Percentiles rank a stretch among this genome's conserved stretches.
Conservation (phyloP, 208 protist species). For the Wallacemonas rigidus region DNA sequence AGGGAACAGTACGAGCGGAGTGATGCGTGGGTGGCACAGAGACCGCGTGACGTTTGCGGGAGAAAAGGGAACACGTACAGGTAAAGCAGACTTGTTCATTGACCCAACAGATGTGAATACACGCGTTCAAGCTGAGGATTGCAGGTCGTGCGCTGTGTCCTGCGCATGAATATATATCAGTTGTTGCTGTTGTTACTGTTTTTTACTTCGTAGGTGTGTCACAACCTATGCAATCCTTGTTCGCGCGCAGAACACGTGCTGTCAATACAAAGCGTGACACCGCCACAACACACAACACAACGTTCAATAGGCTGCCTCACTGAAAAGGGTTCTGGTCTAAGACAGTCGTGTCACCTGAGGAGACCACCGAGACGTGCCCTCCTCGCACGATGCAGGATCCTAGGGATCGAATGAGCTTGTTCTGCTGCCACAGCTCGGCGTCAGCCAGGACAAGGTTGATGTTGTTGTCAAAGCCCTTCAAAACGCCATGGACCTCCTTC, state of each 20-base stretch:
- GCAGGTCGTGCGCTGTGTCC: too few species aligned
- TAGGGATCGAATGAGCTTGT: constrained; percentile 45
- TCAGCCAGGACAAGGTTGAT: constrained; percentile 79
- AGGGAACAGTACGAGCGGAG: too few species aligned
- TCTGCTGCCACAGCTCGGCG: constrained; percentile 58
- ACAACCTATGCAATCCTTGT: not conserved
- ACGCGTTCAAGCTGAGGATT: too few species aligned
- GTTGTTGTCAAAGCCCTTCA: constrained; percentile 91
- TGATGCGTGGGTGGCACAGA: too few species aligned
- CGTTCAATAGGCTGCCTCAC: constrained; percentile 1
- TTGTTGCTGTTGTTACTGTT: not conserved
- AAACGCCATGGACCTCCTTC: constrained; percentile 60
- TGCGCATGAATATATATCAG: not conserved
- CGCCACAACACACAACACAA: too few species aligned
- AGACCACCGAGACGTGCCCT: constrained; percentile 51
- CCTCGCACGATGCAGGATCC: constrained; percentile 78
- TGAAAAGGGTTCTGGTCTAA: constrained; percentile 51
- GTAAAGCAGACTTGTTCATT: too few species aligned
- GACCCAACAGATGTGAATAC: too few species aligned
- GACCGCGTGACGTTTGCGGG: too few species aligned
- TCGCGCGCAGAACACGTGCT: too few species aligned
- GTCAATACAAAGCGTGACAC: too few species aligned
- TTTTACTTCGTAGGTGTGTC: not conserved
- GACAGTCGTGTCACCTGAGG: constrained; percentile 60
- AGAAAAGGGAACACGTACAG: too few species aligned